Evolutionary conservation across 345 rosid genomes (phyloP), one percentile per base, ranked within the genome.

Genomic region (Hypericum androsaemum): DNA sequence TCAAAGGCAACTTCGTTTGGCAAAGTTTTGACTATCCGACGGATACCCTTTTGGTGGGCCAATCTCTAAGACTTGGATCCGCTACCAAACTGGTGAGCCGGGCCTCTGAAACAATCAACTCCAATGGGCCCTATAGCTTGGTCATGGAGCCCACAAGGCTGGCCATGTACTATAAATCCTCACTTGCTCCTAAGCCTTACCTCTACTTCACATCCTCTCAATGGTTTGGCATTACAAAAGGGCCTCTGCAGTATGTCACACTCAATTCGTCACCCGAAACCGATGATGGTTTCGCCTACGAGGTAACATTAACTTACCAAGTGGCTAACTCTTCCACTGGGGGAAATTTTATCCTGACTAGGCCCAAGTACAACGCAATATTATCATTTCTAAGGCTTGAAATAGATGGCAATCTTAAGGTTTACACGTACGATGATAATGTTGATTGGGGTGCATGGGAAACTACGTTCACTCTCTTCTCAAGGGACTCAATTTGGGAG

Each of bases 361-460:
- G 71, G 50, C 77, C 80, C 0, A 79, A 72, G 17, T 76, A 72
- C 59, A 75, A 77, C 43, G 54, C 60, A 5, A 82, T 82, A 1
- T 45, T 61, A 14, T 70, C 80, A 13, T 61, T 61, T 15, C 65
- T 80, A 0, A 53, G 82, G 40, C 68, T 80, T 4, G 77, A 50
- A 6, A 41, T 69, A 3, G 87, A 83, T 11, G 92, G 92, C 15
- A 83, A 78, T 57, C 28, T 80, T 0, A 65, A 54, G 52, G 47
- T 74, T 16, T 73, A 64, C 60, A 78, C 78, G 9, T 84, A 66
- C 40, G 69, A 70, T 2, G 63, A 71, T 8, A 28, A 50, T 35
- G 82, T 70, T 0, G 59, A 61, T 17, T 22, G 53, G 0, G 28
- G 67, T 0, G 77, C 74, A 12, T 76, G 79, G 75, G 76, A 74